phyloP scores from a whole-genome alignment of 1,284 basidiomycete species.

The Kwoniella shivajii region DNA sequence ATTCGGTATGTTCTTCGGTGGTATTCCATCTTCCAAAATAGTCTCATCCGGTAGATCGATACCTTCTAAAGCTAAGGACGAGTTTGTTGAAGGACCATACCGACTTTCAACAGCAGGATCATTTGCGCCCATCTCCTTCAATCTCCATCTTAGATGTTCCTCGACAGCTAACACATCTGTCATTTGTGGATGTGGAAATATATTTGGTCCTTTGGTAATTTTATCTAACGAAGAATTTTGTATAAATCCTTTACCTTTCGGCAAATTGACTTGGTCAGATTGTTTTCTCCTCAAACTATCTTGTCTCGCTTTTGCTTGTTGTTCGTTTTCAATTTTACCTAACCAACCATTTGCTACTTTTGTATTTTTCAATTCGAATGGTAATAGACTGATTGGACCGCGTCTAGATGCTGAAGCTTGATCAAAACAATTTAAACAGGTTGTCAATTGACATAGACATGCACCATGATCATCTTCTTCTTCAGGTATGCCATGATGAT shows the following conservation, averaged over 20 bases:
- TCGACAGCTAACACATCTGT: conserved; percentile 54
- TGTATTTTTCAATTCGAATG: conserved; percentile 31
- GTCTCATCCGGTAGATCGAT: conserved; percentile 30
- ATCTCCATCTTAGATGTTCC: conserved; percentile 52
- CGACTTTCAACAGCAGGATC: conserved; percentile 48
- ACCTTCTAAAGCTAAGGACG: conserved; percentile 43
- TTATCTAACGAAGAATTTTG: conserved; percentile 24
- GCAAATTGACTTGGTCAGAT: conserved; percentile 16
- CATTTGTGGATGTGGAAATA: conserved; percentile 54
- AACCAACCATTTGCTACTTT: conserved; percentile 35
- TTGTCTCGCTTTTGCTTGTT: conserved; percentile 30
- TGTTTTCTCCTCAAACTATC: conserved; percentile 13
- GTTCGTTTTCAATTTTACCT: conserved; percentile 38
- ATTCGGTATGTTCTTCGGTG: background rate
- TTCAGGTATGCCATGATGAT: conserved; percentile 31
- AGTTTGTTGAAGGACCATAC: conserved; percentile 47
- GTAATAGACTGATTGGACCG: conserved; percentile 41
- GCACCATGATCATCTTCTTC: conserved; percentile 45
- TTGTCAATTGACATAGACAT: conserved; percentile 48
- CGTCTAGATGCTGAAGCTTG: conserved; percentile 30
- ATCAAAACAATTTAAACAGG: conserved; percentile 42
- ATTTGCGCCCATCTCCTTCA: conserved; percentile 52
- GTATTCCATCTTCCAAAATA: conserved; percentile 23
- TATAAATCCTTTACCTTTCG: conserved; percentile 44
- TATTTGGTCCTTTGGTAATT: conserved; percentile 20